Percentiles rank a stretch among this genome's conserved stretches.
These are phyloP conservation scores for Coemansia sp. DNA, from an alignment of 192 early-diverging fungal genomes.

Conservation along the genomic window DNA sequence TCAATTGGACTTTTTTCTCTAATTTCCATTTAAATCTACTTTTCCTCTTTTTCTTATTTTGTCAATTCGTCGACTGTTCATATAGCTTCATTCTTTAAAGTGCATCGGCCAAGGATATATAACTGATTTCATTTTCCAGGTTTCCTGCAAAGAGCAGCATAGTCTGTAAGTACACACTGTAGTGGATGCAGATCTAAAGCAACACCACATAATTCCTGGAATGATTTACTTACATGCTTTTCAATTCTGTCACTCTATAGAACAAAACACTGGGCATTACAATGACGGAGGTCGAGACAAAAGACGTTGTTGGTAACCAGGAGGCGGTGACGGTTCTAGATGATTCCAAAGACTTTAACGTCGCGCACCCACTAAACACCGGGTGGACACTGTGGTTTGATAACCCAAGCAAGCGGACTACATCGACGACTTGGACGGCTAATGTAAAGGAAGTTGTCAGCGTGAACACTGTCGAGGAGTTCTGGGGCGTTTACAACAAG, in stretches of 20 bases:
- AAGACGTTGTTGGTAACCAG: conserved; percentile 2
- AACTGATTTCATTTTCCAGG: background rate
- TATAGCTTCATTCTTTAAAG: background rate
- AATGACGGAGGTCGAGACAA: conserved; percentile 39
- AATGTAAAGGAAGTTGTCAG: conserved; percentile 90
- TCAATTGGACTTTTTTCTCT: conserved; percentile 2
- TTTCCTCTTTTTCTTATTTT: background rate
- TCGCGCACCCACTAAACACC: conserved; percentile 85
- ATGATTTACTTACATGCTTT: background rate
- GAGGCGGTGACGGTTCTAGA: conserved; percentile 57
- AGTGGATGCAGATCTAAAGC: conserved; percentile 3
- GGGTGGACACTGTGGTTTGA: conserved; percentile 96
- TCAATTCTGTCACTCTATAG: background rate
- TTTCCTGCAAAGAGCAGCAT: background rate
- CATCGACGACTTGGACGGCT: conserved; percentile 73
- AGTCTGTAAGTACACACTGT: conserved; percentile 14
- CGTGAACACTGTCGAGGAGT: conserved; percentile 92
- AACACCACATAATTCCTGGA: background rate
- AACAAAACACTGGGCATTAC: background rate
- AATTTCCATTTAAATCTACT: background rate
- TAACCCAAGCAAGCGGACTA: conserved; percentile 78
- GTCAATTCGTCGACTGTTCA: conserved; percentile 2
- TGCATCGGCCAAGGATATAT: background rate
- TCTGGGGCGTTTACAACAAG: conserved; percentile 95
- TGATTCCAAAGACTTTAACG: conserved; percentile 71